Percentiles rank a stretch among this genome's conserved stretches.
Conservation (phyloP, 345 rosid species). For the Physaria fendleri region DNA sequence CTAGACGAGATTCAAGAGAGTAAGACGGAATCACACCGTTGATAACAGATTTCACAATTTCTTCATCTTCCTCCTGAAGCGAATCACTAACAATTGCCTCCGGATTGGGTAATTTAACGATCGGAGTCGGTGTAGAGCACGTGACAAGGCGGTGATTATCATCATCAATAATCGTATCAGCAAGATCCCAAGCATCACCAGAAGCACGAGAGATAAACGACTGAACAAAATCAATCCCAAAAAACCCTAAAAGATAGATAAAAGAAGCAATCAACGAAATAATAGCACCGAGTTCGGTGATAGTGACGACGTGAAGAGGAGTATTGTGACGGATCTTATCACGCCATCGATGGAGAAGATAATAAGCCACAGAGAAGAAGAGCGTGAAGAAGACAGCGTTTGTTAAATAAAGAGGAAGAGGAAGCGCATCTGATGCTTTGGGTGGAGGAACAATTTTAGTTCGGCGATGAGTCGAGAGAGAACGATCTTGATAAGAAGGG, state of each 20-base stretch:
- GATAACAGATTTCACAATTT: conserved; percentile 50
- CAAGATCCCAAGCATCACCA: conserved; percentile 50
- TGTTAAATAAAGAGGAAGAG: conserved; percentile 68
- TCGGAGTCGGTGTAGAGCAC: conserved; percentile 23
- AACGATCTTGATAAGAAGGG: background rate
- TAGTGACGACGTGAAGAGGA: conserved; percentile 76
- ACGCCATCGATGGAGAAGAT: conserved; percentile 84
- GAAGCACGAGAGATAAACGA: conserved; percentile 65
- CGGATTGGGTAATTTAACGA: conserved; percentile 19
- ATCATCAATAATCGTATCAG: conserved; percentile 33
- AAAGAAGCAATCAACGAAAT: conserved; percentile 70
- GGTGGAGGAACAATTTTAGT: conserved; percentile 22
- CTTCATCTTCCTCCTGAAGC: conserved; percentile 60
- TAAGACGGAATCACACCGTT: conserved; percentile 57
- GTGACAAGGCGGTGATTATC: conserved; percentile 36
- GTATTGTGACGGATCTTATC: conserved; percentile 86
- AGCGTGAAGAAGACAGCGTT: conserved; percentile 81
- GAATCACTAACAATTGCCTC: conserved; percentile 32
- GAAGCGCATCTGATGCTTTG: conserved; percentile 79
- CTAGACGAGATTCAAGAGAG: conserved; percentile 66
- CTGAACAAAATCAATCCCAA: conserved; percentile 86
- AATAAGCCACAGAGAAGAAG: conserved; percentile 85
- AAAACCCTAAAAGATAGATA: conserved; percentile 76
- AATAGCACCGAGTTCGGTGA: conserved; percentile 67
- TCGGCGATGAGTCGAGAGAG: background rate